phyloP scores from a whole-genome alignment of 768 basidiomycete genomes.

The Galerina sulciceps region DNA sequence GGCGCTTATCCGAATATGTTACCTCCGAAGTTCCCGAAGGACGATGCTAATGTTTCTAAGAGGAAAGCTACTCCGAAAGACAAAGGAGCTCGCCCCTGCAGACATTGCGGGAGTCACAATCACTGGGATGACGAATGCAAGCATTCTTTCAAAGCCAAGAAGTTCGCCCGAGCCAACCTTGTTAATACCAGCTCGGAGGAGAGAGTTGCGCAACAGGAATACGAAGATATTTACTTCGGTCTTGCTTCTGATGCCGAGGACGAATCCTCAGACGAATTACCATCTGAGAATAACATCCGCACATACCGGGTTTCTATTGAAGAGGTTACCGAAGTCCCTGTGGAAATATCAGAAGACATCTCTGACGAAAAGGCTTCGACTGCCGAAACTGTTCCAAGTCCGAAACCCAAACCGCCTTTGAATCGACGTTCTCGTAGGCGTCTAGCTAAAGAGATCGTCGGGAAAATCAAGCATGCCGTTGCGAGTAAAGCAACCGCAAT shows the following conservation, averaged over 20 bases:
- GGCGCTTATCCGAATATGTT: neutral
- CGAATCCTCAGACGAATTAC: neutral
- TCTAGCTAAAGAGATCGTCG: slow-evolving; percentile 3
- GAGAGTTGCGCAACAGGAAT: slow-evolving; percentile 24
- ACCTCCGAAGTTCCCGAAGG: slow-evolving; percentile 25
- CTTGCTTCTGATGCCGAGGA: slow-evolving; percentile 11
- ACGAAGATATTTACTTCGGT: slow-evolving; percentile 29
- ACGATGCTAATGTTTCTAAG: slow-evolving; percentile 20
- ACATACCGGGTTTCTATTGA: neutral
- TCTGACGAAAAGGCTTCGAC: neutral
- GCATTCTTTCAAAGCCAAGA: slow-evolving; percentile 19
- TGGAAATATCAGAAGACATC: neutral
- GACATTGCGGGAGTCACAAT: slow-evolving; percentile 35
- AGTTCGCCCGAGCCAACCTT: slow-evolving; percentile 23
- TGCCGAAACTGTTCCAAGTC: too few relatives aligned
- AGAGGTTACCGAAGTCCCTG: too few relatives aligned
- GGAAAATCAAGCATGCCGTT: neutral
- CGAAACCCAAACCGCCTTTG: neutral
- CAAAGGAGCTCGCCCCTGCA: slow-evolving; percentile 32
- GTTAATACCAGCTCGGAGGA: slow-evolving; percentile 11
- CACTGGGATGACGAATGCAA: slow-evolving; percentile 40
- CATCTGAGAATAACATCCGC: neutral
- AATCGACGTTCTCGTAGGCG: neutral
- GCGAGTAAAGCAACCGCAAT: neutral
- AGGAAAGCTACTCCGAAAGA: slow-evolving; percentile 15